Percentiles rank a stretch among this genome's conserved stretches.
Conservation (phyloP, 1,284 basidiomycete species). For the Grifola frondosa region DNA sequence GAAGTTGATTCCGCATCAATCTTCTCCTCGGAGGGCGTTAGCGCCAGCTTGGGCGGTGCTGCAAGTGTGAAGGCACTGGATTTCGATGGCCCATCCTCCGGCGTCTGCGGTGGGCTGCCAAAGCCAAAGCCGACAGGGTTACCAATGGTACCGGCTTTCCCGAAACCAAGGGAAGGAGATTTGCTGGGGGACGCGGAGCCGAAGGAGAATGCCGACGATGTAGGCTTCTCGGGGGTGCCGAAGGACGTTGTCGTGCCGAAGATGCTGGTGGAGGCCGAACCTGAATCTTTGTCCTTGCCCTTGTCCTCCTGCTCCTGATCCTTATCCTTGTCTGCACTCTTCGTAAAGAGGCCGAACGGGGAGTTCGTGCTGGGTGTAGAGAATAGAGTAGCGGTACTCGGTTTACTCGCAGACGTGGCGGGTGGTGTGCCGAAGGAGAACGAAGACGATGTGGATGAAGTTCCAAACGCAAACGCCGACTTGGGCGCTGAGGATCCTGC, state of each 20-base stretch:
- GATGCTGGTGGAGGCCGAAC: constrained; percentile 6
- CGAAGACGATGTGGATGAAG: constrained; percentile 1
- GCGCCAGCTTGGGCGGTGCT: constrained; percentile 23
- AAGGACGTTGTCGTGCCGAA: constrained; percentile 13
- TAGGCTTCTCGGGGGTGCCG: constrained; percentile 18
- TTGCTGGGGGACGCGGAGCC: constrained; percentile 18
- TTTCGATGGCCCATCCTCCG: constrained; percentile 25
- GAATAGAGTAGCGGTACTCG: constrained; percentile 2
- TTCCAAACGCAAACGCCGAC: background rate
- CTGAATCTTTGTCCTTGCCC: constrained; percentile 14
- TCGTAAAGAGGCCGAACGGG: constrained; percentile 10
- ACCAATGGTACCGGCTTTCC: constrained; percentile 46
- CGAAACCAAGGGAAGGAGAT: constrained; percentile 11
- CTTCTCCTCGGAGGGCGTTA: constrained; percentile 21
- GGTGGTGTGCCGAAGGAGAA: constrained; percentile 15
- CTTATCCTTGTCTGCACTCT: constrained; percentile 11
- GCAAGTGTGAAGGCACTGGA: constrained; percentile 32
- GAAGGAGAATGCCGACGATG: constrained; percentile 23
- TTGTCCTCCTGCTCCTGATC: constrained; percentile 13
- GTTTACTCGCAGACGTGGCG: background rate
- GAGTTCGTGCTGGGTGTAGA: background rate
- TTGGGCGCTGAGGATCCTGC: constrained; percentile 5
- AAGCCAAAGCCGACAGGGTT: constrained; percentile 61
- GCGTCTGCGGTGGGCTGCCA: constrained; percentile 41
- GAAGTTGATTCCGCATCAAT: constrained; percentile 18